Evolutionary conservation across 2,329 filamentous ascomycete genomes (phyloP).

Genomic region (Ceratocystis huliohia): DNA sequence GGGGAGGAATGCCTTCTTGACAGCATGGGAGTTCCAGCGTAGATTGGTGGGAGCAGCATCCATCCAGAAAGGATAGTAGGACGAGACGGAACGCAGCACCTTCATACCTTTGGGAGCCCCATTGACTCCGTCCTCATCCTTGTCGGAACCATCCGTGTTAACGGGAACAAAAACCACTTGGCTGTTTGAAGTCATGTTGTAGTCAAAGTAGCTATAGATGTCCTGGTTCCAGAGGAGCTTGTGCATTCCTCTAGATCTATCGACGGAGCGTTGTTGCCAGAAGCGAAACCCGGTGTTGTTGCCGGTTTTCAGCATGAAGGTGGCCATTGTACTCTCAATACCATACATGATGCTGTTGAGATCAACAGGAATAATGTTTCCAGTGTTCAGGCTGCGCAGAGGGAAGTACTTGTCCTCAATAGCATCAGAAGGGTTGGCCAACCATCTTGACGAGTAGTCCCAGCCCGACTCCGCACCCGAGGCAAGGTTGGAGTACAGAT

Average conservation of each 20-base stretch:
- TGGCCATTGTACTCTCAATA: conserved; percentile 48
- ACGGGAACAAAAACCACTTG: conserved; percentile 41
- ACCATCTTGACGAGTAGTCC: conserved; percentile 51
- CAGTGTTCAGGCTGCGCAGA: conserved; percentile 48
- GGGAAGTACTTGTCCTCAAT: conserved; percentile 51
- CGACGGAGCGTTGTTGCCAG: conserved; percentile 39
- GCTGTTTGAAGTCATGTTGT: conserved; percentile 46
- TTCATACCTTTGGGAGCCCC: conserved; percentile 40
- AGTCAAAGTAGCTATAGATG: conserved; percentile 54
- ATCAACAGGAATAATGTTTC: conserved; percentile 48
- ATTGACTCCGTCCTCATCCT: conserved; percentile 25
- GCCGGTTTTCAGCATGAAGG: conserved; percentile 40
- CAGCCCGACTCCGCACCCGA: conserved; percentile 53
- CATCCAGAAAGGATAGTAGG: conserved; percentile 59
- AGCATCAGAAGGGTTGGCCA: conserved; percentile 45
- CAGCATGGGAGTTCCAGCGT: conserved; percentile 47
- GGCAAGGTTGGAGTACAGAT: conserved; percentile 49
- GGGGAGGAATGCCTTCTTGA: conserved; percentile 36
- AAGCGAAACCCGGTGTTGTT: conserved; percentile 37
- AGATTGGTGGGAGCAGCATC: conserved; percentile 47
- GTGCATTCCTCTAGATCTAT: conserved; percentile 50
- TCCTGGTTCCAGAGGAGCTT: conserved; percentile 52
- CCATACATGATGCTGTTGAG: conserved; percentile 56
- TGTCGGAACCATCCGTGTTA: conserved; percentile 8
- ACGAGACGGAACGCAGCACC: conserved; percentile 44